Conservation (phyloP, 345 rosid species). For the Kernera saxatilis region DNA sequence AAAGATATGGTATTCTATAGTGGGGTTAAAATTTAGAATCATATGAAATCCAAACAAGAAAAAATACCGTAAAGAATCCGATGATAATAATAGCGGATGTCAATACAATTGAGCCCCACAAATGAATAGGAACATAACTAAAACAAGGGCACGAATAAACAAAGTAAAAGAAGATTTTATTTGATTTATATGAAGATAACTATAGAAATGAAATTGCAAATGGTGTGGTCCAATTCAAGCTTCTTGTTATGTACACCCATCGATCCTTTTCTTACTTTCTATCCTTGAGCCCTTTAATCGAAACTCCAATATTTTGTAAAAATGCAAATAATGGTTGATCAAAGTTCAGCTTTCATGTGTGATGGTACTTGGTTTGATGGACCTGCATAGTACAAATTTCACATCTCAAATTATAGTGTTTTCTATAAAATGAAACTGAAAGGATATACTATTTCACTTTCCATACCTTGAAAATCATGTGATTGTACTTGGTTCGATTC, state of each 20-base stretch:
- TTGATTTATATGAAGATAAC: not conserved
- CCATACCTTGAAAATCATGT: conserved; percentile 37
- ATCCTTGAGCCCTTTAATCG: conserved; percentile 15
- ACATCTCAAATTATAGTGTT: not conserved
- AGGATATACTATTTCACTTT: not conserved
- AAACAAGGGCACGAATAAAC: not conserved
- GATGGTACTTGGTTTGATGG: conserved; percentile 36
- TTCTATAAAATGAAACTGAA: not conserved
- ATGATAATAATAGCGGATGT: not conserved
- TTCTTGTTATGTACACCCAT: conserved; percentile 50
- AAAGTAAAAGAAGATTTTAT: not conserved
- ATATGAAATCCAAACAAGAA: not conserved
- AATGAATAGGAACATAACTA: conserved; percentile 2
- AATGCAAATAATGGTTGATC: conserved; percentile 35
- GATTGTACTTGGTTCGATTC: conserved; percentile 30
- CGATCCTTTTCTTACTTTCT: conserved; percentile 29
- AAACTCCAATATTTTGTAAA: not conserved
- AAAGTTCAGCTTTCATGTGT: conserved; percentile 55
- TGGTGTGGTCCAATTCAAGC: conserved; percentile 32
- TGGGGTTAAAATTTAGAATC: conserved; percentile 1
- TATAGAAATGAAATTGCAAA: conserved; percentile 1
- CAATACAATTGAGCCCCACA: conserved; percentile 8
- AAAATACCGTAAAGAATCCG: not conserved
- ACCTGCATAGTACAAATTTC: conserved; percentile 40
- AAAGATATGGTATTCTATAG: conserved; percentile 1